A percentile compares a stretch with the other conserved stretches of the same genome.
These are phyloP conservation scores for Leucocoprinus leucothites DNA, from an alignment of 768 basidiomycete species.

Conservation along the genomic window DNA sequence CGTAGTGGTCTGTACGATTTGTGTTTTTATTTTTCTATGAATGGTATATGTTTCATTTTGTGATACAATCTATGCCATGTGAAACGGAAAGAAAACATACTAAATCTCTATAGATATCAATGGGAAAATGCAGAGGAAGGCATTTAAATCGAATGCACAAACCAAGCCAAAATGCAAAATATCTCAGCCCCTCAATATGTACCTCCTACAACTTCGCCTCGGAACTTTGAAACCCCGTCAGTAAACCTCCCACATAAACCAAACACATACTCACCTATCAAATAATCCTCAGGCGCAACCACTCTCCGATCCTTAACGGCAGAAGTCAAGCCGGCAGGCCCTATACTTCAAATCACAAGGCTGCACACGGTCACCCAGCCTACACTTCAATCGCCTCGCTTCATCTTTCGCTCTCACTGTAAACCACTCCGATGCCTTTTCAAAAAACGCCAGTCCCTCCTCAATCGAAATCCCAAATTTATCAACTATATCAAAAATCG, in stretches of 20 bases:
- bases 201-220: background rate
- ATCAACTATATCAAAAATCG: conserved; percentile 2
- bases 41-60: background rate
- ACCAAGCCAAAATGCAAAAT: no score
- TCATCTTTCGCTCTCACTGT: background rate
- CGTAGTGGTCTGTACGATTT: conserved; percentile 5
- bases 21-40: background rate
- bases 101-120: background rate
- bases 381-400: background rate
- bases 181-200: background rate
- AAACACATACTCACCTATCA: background rate
- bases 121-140: no score
- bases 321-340: no score
- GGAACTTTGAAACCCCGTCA: background rate
- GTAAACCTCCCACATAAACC: background rate
- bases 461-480: conserved; percentile 1
- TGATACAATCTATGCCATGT: background rate
- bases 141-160: background rate
- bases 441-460: background rate
- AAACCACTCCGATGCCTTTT: background rate
- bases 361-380: no score
- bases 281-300: background rate
- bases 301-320: no score
- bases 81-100: background rate
- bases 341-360: no score